These are phyloP conservation scores for Vanilla planifolia DNA, from an alignment of 106 monocot species.

Conservation along the genomic window DNA sequence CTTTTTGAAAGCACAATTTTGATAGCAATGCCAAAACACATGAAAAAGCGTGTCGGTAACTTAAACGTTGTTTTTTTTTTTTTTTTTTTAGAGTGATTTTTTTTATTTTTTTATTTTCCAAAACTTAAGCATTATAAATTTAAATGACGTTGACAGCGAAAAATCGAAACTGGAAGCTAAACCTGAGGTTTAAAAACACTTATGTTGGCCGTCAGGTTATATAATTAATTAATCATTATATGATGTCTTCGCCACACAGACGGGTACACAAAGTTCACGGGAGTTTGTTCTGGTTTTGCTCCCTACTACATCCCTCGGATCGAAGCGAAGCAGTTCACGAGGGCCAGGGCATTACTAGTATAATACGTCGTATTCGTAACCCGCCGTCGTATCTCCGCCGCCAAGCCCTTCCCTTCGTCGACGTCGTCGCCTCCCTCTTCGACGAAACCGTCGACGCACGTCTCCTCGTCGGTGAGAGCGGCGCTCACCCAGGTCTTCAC, in stretches of 20 bases:
- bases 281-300: neutral
- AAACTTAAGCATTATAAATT: too few species aligned
- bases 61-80: too few species aligned
- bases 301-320: neutral
- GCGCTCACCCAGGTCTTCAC: conserved; percentile 26
- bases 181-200: too few species aligned
- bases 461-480: conserved; percentile 17
- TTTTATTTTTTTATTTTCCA: too few species aligned
- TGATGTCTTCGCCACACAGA: neutral
- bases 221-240: too few species aligned
- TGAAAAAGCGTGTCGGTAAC: too few species aligned
- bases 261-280: neutral
- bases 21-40: too few species aligned
- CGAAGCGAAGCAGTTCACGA: conserved; percentile 10
- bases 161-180: too few species aligned
- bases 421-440: neutral
- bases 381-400: neutral
- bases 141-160: too few species aligned
- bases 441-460: conserved; percentile 11
- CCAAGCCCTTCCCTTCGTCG: neutral
- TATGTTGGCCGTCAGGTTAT: too few species aligned
- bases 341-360: conserved; percentile 18
- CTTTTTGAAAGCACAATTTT: too few species aligned
- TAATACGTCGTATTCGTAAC: conserved; percentile 13
- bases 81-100: too few species aligned